Conservation (phyloP, 2,329 filamentous ascomycete genomes). For the Nannizziopsis arthrosporioides region DNA sequence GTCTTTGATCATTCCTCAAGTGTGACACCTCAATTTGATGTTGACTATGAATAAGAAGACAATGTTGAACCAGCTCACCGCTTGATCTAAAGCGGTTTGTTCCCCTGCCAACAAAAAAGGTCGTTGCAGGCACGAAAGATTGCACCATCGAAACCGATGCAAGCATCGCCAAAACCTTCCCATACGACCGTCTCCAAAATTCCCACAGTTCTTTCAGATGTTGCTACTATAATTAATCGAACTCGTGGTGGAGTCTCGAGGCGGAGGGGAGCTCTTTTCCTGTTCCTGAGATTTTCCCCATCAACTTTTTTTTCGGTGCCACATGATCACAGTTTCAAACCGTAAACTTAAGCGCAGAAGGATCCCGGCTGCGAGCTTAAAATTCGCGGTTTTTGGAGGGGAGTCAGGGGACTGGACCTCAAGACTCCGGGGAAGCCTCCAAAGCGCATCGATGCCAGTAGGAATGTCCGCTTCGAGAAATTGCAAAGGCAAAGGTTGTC, state of each 20-base stretch:
- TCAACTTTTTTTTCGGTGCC: not conserved
- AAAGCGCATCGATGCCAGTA: too few species aligned
- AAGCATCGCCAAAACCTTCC: too few species aligned
- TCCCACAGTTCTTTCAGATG: too few species aligned
- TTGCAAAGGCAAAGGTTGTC: too few species aligned
- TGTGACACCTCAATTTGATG: too few species aligned
- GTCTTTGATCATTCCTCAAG: too few species aligned
- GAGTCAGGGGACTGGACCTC: not conserved
- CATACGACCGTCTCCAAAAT: too few species aligned
- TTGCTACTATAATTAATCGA: too few species aligned
- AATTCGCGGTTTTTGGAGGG: not conserved
- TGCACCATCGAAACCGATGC: not conserved
- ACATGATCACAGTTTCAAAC: slow-evolving; percentile 5
- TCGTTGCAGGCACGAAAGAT: not conserved
- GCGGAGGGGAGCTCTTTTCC: not conserved
- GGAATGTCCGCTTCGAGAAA: too few species aligned
- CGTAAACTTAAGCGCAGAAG: slow-evolving; percentile 2
- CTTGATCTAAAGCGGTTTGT: not conserved
- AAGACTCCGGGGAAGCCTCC: not conserved
- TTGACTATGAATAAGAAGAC: not conserved
- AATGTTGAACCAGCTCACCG: slow-evolving; percentile 3
- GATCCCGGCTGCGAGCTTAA: not conserved
- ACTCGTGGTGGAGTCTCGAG: too few species aligned
- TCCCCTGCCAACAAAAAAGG: not conserved
- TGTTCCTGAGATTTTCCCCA: not conserved